A percentile compares a stretch with the other conserved stretches of the same genome.
phyloP scores from a whole-genome alignment of 148 eudicot genomes.

The Vaccinium darrowii region DNA sequence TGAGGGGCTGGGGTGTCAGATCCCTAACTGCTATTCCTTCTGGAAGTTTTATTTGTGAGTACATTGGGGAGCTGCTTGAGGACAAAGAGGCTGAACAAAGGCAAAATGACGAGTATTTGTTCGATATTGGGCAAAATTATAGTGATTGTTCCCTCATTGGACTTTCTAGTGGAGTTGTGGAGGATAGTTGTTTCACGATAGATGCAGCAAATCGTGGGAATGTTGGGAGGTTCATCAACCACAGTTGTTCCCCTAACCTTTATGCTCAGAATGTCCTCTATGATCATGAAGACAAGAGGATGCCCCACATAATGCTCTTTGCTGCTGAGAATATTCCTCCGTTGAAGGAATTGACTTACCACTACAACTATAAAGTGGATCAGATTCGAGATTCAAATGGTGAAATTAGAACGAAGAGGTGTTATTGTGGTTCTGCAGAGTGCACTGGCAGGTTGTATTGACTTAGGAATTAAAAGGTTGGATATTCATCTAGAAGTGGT shows the following conservation, averaged over 20 bases:
- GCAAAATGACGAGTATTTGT: constrained; percentile 66
- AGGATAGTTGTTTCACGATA: constrained; percentile 68
- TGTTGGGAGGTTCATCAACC: constrained; percentile 84
- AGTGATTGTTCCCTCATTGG: constrained; percentile 42
- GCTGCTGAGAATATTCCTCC: constrained; percentile 90
- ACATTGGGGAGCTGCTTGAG: constrained; percentile 77
- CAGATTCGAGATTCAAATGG: constrained; percentile 66
- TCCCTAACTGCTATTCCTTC: constrained; percentile 63
- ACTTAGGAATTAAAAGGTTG: not conserved
- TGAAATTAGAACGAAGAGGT: constrained; percentile 61
- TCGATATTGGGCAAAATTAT: constrained; percentile 77
- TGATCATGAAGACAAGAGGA: constrained; percentile 74
- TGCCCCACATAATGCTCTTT: constrained; percentile 92
- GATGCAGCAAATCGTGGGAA: constrained; percentile 76
- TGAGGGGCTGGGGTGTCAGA: constrained; percentile 90
- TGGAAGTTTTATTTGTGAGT: constrained; percentile 89
- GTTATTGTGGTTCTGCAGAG: constrained; percentile 78
- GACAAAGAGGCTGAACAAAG: constrained; percentile 84
- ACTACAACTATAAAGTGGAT: constrained; percentile 66
- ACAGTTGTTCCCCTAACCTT: constrained; percentile 85
- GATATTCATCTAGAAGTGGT: not conserved
- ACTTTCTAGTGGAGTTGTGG: constrained; percentile 24
- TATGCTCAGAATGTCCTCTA: constrained; percentile 84
- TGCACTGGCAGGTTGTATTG: constrained; percentile 85
- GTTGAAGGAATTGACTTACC: constrained; percentile 74